Percentiles rank a stretch among this genome's conserved stretches.
phyloP scores from a whole-genome alignment of 805 yeast species.

The Jamesozyma piceae region DNA sequence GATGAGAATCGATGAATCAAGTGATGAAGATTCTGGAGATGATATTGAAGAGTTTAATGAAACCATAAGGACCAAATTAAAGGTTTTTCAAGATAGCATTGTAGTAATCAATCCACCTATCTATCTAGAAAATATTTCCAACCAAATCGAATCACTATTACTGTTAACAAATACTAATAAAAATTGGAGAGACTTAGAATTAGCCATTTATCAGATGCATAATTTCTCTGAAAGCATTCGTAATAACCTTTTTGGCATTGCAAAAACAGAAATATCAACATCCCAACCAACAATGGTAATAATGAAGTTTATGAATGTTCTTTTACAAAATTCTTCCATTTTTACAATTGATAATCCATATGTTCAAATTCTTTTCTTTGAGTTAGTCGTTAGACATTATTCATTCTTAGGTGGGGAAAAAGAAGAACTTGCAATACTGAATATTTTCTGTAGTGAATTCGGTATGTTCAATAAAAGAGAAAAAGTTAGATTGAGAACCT shows the following conservation, averaged over 20 bases:
- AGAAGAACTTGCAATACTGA: conserved; percentile 52
- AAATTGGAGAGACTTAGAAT: conserved; percentile 77
- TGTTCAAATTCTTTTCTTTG: conserved; percentile 75
- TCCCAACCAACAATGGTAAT: conserved; percentile 53
- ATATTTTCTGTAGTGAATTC: conserved; percentile 66
- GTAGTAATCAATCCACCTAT: conserved; percentile 51
- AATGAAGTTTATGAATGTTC: conserved; percentile 22
- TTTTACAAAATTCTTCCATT: conserved; percentile 27
- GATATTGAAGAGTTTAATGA: conserved; percentile 72
- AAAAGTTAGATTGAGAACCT: conserved; percentile 73
- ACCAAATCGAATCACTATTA: conserved; percentile 42
- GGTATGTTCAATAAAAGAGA: conserved; percentile 71
- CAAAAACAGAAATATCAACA: conserved; percentile 53
- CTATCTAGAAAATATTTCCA: conserved; percentile 49
- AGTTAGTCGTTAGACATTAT: conserved; percentile 72
- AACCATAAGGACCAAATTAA: conserved; percentile 56
- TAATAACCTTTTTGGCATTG: conserved; percentile 63
- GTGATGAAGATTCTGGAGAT: conserved; percentile 65
- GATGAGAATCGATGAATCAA: conserved; percentile 71
- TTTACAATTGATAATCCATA: conserved; percentile 62
- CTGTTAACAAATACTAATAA: conserved; percentile 10
- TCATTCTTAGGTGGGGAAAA: conserved; percentile 37
- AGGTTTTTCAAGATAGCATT: conserved; percentile 76
- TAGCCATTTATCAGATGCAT: conserved; percentile 75
- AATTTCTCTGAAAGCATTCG: conserved; percentile 72